Percentiles rank a stretch among this genome's conserved stretches.
Evolutionary conservation across 169 alveolate species (phyloP).

Genomic region (Cryptosporidium andersoni): DNA sequence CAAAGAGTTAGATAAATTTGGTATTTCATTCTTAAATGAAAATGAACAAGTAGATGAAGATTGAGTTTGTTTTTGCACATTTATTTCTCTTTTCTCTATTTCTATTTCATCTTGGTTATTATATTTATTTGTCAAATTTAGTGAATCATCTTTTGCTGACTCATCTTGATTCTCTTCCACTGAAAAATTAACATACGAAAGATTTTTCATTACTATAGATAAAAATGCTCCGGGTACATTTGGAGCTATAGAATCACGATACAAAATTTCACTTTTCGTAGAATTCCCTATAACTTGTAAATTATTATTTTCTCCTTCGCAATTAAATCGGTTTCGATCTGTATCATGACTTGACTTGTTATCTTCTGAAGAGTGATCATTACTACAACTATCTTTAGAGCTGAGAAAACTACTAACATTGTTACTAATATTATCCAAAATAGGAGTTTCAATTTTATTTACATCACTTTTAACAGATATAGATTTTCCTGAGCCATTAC

Average conservation of each 20-base stretch:
- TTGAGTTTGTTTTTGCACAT: background rate
- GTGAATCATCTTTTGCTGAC: background rate
- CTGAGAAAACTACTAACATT: background rate
- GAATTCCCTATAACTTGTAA: conserved; percentile 17
- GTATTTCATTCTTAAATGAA: no score
- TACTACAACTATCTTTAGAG: background rate
- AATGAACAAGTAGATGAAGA: background rate
- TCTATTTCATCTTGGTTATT: background rate
- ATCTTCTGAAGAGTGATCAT: background rate
- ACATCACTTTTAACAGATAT: background rate
- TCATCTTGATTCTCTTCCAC: conserved; percentile 8
- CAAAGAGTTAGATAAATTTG: no score
- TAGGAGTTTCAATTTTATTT: background rate
- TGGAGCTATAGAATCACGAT: conserved; percentile 58
- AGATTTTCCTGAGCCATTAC: background rate
- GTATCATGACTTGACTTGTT: background rate
- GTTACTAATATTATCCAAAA: background rate
- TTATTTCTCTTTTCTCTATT: background rate
- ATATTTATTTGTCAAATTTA: background rate
- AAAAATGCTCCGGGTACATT: conserved; percentile 65
- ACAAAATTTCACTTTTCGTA: conserved; percentile 16
- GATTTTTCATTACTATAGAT: conserved; percentile 60
- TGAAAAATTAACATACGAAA: conserved; percentile 49
- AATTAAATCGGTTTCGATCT: background rate
- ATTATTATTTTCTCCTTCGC: background rate